Conservation (phyloP, 306 rosid genomes). For the Prinsepia uniflora region DNA sequence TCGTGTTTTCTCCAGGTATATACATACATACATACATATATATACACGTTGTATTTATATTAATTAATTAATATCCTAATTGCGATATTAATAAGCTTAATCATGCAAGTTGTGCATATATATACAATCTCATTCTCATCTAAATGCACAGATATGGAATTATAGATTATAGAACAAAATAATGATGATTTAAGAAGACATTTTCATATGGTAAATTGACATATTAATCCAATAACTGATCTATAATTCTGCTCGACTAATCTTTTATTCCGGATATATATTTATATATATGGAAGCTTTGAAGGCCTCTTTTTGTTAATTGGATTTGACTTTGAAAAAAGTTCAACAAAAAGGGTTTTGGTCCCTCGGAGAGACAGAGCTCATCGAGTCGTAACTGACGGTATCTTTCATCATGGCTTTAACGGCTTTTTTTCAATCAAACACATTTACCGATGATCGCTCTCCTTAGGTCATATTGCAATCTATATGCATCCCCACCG, state of each 20-base stretch:
- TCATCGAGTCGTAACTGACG: conserved; percentile 35
- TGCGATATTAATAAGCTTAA: too few species aligned
- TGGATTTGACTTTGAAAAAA: conserved; percentile 54
- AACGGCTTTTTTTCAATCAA: conserved; percentile 29
- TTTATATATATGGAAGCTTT: neutral
- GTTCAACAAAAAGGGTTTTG: conserved; percentile 20
- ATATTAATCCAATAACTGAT: too few species aligned
- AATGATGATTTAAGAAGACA: neutral
- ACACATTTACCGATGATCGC: conserved; percentile 15
- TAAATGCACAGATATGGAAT: too few species aligned
- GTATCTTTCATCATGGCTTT: conserved; percentile 44
- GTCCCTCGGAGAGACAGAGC: conserved; percentile 9
- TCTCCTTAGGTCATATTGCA: conserved; percentile 22
- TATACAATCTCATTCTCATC: too few species aligned
- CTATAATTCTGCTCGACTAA: too few species aligned
- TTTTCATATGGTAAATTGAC: neutral
- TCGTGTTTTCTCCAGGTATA: conserved; percentile 83
- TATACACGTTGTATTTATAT: too few species aligned
- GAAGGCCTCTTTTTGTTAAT: conserved; percentile 21
- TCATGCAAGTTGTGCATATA: too few species aligned
- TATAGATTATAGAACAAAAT: too few species aligned
- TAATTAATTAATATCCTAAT: too few species aligned
- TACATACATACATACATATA: neutral
- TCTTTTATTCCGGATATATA: neutral
- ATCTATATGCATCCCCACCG: too few species aligned